Evolutionary conservation across 2,329 filamentous ascomycete genomes (phyloP), one percentile per base, ranked within the genome.

Genomic region (Xylaria digitata): DNA sequence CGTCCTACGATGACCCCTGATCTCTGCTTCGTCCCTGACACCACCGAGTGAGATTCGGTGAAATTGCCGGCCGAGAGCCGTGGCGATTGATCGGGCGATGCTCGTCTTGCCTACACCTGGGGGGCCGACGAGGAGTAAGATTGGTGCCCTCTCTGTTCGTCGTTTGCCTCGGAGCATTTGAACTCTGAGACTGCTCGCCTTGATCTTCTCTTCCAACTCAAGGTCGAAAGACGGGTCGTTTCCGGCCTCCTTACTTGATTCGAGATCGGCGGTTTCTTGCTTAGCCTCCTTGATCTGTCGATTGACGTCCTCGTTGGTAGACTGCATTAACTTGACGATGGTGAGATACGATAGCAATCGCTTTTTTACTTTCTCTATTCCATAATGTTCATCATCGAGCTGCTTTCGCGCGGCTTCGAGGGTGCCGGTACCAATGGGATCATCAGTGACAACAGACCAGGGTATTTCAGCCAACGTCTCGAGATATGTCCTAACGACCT

Each of bases 21-120:
- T 98, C 81, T 99, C 96, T 17, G 96, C 96, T 79, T 99, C 96
- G 75, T 99, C 96, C 61, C 96, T 87, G 2, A 99, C 95, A 73
- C 96, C 96, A 67, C 96, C 96, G 3, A 99, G 89, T 3, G 96
- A 98, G 74, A 99, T 97, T 52, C 96, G 90, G 79, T 99, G 95
- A 79, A 99, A 99, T 78, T 97, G 97, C 70, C 96, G 90, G 17
- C 95, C 95, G 11, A 99, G 85, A 1, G 96, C 94, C 17, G 92
- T 92, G 1, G 96, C 96, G 26, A 99, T 90, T 1, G 95, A 98
- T 74, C 94, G 93, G 34, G 96, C 96, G 52, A 99, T 84, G 74
- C 93, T 97, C 0, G 96, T 99, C 85, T 99, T 99, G 70, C 96
- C 96, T 2, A 95, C 94, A 54, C 96, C 96, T 1, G 96, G 96